Conservation (phyloP, 1,139 yeast genomes). For the Candida pseudoviswanathii region DNA sequence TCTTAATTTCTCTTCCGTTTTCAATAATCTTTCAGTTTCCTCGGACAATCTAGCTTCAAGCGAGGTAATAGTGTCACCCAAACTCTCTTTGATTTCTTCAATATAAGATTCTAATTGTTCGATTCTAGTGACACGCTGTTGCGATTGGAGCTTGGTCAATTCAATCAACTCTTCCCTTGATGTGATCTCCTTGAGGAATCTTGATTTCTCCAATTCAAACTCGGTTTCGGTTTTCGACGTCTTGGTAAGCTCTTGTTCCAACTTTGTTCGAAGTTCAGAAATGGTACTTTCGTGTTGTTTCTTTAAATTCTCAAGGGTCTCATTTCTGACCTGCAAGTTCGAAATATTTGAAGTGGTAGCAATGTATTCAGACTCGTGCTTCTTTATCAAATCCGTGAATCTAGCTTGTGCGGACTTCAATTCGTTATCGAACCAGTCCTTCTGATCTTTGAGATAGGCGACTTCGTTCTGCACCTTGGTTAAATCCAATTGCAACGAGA, state of each 20-base stretch:
- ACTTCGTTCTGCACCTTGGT: conserved; percentile 42
- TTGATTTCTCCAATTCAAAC: conserved; percentile 44
- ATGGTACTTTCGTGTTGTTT: conserved; percentile 21
- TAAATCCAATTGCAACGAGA: conserved; percentile 44
- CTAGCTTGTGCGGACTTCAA: conserved; percentile 38
- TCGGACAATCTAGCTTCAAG: conserved; percentile 26
- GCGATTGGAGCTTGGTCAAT: conserved; percentile 55
- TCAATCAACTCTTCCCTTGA: conserved; percentile 65
- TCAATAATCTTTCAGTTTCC: conserved; percentile 36
- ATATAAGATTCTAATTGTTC: conserved; percentile 48
- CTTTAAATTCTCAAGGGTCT: conserved; percentile 24
- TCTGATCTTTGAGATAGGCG: conserved; percentile 37
- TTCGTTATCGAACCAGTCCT: conserved; percentile 53
- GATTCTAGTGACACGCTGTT: conserved; percentile 49
- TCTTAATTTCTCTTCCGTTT: conserved; percentile 38
- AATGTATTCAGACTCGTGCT: conserved; percentile 40
- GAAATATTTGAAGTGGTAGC: conserved; percentile 32
- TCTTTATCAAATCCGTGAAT: conserved; percentile 42
- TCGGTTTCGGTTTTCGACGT: conserved; percentile 32
- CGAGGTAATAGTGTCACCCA: conserved; percentile 30
- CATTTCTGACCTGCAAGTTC: conserved; percentile 28
- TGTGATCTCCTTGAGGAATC: conserved; percentile 61
- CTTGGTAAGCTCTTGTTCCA: conserved; percentile 49
- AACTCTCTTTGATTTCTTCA: conserved; percentile 42
- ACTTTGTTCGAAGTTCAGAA: conserved; percentile 24